phyloP scores from a whole-genome alignment of 441 rosid species.

The Eutrema salsugineum region DNA sequence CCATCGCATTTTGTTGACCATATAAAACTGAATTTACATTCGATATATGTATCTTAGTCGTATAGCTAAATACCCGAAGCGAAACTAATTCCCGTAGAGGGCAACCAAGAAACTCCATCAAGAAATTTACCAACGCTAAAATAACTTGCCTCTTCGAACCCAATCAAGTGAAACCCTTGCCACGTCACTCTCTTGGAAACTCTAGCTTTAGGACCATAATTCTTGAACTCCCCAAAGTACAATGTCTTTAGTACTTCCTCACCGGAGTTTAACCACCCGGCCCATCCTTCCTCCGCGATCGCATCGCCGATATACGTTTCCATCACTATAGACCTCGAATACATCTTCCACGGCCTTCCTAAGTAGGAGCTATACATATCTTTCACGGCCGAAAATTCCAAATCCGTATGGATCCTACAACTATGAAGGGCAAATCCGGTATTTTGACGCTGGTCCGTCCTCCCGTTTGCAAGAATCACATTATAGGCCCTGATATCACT shows the following conservation, averaged over 20 bases:
- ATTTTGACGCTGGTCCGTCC: constrained; percentile 65
- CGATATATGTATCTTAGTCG: neutral
- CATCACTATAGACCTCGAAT: constrained; percentile 74
- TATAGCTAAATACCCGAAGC: constrained; percentile 23
- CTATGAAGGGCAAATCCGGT: constrained; percentile 67
- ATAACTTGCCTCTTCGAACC: constrained; percentile 44
- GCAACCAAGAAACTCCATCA: constrained; percentile 62
- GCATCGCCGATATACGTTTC: constrained; percentile 49
- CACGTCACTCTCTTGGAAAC: constrained; percentile 58
- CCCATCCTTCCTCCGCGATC: constrained; percentile 59
- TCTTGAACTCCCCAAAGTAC: constrained; percentile 63
- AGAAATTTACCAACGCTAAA: constrained; percentile 62
- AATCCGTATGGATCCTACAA: constrained; percentile 41
- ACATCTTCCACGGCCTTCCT: constrained; percentile 77
- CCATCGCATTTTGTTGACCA: neutral
- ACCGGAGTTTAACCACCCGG: constrained; percentile 55
- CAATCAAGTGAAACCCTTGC: constrained; percentile 51
- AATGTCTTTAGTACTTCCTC: constrained; percentile 59
- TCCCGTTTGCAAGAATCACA: constrained; percentile 57
- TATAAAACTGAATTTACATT: neutral
- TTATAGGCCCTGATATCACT: constrained; percentile 27
- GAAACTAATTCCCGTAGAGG: constrained; percentile 48
- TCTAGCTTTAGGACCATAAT: constrained; percentile 58
- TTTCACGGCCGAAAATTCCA: constrained; percentile 37
- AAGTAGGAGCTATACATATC: constrained; percentile 40